phyloP scores from a whole-genome alignment of 2,329 filamentous ascomycete species.

The Penicillium sp. region DNA sequence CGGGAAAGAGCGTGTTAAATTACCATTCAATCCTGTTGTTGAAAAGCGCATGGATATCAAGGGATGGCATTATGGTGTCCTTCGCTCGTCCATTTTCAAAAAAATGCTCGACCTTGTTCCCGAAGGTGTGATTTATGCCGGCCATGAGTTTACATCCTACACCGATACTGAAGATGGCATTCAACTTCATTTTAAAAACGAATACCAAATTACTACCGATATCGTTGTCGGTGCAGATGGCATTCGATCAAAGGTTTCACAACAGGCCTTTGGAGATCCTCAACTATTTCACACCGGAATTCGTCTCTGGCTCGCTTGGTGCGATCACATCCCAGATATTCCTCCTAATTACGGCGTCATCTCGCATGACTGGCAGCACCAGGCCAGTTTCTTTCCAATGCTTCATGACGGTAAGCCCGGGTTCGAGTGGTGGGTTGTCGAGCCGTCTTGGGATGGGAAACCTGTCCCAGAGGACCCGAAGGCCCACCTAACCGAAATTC shows the following conservation, averaged over 20 bases:
- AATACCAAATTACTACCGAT: slow-evolving; percentile 12
- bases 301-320: slow-evolving; percentile 26
- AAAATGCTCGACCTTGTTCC: slow-evolving; percentile 26
- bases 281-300: slow-evolving; percentile 22
- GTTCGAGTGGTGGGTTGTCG: slow-evolving; percentile 29
- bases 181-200: slow-evolving; percentile 10
- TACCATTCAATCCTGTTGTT: slow-evolving; percentile 20
- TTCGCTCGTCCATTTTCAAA: slow-evolving; percentile 24
- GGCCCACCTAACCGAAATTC: slow-evolving; percentile 8
- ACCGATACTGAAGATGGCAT: slow-evolving; percentile 6
- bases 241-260: slow-evolving; percentile 21
- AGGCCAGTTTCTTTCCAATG: slow-evolving; percentile 28
- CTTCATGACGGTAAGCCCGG: slow-evolving; percentile 23
- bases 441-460: slow-evolving; percentile 22
- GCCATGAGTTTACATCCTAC: slow-evolving; percentile 17
- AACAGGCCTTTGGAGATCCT: slow-evolving; percentile 24
- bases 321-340: slow-evolving; percentile 20
- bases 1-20: slow-evolving; percentile 16
- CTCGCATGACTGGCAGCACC: slow-evolving; percentile 21
- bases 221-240: slow-evolving; percentile 23
- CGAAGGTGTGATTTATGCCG: slow-evolving; percentile 11
- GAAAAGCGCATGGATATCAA: slow-evolving; percentile 18
- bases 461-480: slow-evolving; percentile 21
- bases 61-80: slow-evolving; percentile 27
- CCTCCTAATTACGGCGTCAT: slow-evolving; percentile 16